Percentiles rank a stretch among this genome's conserved stretches.
phyloP scores from a whole-genome alignment of 306 rosid species.

The Alnus glutinosa region DNA sequence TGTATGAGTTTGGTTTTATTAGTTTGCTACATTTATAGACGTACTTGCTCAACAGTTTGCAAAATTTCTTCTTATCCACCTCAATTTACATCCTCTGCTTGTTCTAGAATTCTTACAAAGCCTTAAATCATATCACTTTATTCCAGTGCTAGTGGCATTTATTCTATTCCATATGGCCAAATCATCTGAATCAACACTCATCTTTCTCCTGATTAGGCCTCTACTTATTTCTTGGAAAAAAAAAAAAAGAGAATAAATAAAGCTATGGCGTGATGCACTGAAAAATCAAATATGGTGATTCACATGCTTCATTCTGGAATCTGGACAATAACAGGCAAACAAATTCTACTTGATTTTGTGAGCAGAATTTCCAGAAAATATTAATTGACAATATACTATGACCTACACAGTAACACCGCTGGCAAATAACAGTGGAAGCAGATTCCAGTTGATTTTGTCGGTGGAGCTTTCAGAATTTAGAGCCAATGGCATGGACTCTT shows the following conservation, averaged over 20 bases:
- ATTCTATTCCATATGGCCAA: neutral
- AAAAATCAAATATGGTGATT: neutral
- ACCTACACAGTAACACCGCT: neutral
- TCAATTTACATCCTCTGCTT: conserved; percentile 5
- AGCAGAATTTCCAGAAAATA: neutral
- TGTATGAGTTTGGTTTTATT: neutral
- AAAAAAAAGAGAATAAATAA: neutral
- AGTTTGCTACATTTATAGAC: neutral
- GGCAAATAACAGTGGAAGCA: neutral
- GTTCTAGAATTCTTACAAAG: neutral
- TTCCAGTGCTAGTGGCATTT: neutral
- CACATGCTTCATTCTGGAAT: neutral
- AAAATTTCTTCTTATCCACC: neutral
- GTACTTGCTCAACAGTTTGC: neutral
- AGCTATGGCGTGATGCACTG: neutral
- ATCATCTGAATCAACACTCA: neutral
- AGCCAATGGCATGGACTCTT: neutral
- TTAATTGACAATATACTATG: neutral
- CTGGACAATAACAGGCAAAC: neutral
- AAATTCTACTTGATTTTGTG: neutral
- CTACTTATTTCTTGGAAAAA: conserved; percentile 1
- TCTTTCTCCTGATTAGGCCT: neutral
- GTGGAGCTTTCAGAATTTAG: neutral
- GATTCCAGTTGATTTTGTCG: neutral
- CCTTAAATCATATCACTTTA: neutral